Evolutionary conservation across 2,329 filamentous ascomycete genomes (phyloP).

Genomic region (Diplodia scrobiculata): DNA sequence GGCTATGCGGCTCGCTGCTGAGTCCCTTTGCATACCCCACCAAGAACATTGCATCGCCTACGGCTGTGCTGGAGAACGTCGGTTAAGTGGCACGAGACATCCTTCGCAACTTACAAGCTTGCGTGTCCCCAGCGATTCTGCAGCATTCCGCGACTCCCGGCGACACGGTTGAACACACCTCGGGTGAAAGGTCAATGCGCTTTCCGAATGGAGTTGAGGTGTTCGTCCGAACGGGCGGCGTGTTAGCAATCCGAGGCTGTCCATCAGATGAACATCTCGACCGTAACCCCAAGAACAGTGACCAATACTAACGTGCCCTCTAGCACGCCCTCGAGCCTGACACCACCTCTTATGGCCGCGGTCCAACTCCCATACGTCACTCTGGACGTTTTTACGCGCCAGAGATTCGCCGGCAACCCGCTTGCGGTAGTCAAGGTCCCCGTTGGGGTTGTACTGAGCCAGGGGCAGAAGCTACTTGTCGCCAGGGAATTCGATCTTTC

Average conservation of each 20-base stretch:
- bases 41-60: slow-evolving; percentile 16
- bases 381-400: slow-evolving; percentile 55
- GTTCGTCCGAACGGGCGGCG: slow-evolving; percentile 3
- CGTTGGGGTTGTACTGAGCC: slow-evolving; percentile 42
- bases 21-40: slow-evolving; percentile 22
- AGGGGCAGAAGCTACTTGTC: slow-evolving; percentile 57
- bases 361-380: slow-evolving; percentile 37
- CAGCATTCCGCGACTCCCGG: slow-evolving; percentile 2
- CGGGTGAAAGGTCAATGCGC: slow-evolving; percentile 16
- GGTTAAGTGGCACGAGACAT: neutral
- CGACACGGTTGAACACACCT: neutral
- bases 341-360: slow-evolving; percentile 8
- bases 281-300: neutral
- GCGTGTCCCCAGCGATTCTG: slow-evolving; percentile 10
- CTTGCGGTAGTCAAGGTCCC: slow-evolving; percentile 59
- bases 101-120: neutral
- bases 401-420: slow-evolving; percentile 56
- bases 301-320: neutral
- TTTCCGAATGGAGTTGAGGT: slow-evolving; percentile 21
- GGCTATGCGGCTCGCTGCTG: slow-evolving; percentile 18
- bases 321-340: neutral
- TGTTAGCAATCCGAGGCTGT: slow-evolving; percentile 9
- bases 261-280: neutral
- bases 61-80: neutral
- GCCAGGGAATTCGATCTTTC: slow-evolving; percentile 61